Conservation (phyloP, 1,139 yeast genomes). For the Hanseniaspora sp. region DNA sequence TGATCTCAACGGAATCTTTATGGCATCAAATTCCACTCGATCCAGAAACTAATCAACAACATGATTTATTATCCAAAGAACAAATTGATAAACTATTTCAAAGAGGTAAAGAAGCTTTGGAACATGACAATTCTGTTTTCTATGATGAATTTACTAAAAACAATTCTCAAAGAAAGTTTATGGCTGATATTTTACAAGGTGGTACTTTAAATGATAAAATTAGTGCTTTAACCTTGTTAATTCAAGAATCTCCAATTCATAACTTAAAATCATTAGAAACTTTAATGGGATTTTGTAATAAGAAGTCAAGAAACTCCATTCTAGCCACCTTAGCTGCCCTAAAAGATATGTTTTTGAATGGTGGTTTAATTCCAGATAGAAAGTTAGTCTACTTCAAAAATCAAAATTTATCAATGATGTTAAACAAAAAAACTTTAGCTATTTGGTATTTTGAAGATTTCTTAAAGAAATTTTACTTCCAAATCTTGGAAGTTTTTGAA, state of each 20-base stretch:
- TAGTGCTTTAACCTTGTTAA: conserved; percentile 79
- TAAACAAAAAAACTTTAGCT: conserved; percentile 49
- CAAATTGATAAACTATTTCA: conserved; percentile 49
- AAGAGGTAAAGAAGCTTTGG: conserved; percentile 56
- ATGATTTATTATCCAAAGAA: conserved; percentile 39
- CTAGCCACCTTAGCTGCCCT: conserved; percentile 81
- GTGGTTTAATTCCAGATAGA: conserved; percentile 74
- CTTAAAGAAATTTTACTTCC: conserved; percentile 65
- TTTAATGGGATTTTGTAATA: conserved; percentile 65
- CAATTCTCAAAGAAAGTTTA: conserved; percentile 76
- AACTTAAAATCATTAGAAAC: conserved; percentile 75
- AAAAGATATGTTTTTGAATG: conserved; percentile 69
- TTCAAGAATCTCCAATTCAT: conserved; percentile 92
- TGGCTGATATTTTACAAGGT: conserved; percentile 74
- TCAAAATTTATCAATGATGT: conserved; percentile 48
- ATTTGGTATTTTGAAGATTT: conserved; percentile 82
- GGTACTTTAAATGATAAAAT: conserved; percentile 96
- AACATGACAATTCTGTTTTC: conserved; percentile 61
- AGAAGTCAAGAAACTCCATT: conserved; percentile 89
- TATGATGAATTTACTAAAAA: conserved; percentile 69
- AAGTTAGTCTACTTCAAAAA: conserved; percentile 71
- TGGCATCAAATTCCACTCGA: conserved; percentile 57
- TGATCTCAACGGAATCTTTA: conserved; percentile 54
- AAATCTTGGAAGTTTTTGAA: conserved; percentile 51
- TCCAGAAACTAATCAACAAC: conserved; percentile 28